These are phyloP conservation scores for Gentiana dahurica DNA, from an alignment of 257 asterid genomes.

Conservation along the genomic window DNA sequence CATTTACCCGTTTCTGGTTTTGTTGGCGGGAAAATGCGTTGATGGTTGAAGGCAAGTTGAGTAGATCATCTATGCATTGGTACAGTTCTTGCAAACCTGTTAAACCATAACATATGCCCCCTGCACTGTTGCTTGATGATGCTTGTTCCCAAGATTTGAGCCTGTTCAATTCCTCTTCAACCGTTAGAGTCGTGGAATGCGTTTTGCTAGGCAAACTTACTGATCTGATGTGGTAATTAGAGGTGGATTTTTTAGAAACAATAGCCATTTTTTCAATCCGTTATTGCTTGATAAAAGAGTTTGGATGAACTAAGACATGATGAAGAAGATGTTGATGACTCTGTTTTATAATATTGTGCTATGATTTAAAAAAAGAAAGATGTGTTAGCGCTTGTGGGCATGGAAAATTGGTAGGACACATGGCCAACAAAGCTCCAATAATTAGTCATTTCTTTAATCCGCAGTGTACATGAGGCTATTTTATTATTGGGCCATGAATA, in stretches of 20 bases:
- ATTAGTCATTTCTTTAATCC: no score
- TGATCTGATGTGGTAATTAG: slow-evolving; percentile 12
- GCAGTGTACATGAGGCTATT: no score
- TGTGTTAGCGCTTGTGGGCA: no score
- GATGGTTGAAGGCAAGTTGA: slow-evolving; percentile 17
- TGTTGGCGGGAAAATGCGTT: slow-evolving; percentile 14
- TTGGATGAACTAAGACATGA: background rate
- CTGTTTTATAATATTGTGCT: slow-evolving; percentile 3
- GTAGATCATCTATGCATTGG: slow-evolving; percentile 20
- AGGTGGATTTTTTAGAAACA: slow-evolving; percentile 14
- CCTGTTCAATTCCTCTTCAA: slow-evolving; percentile 21
- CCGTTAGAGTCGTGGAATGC: slow-evolving; percentile 20
- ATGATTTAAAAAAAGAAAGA: background rate
- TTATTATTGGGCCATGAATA: no score
- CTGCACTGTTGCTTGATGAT: slow-evolving; percentile 1
- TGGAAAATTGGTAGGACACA: no score
- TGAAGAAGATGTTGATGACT: background rate
- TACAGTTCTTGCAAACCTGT: slow-evolving; percentile 15
- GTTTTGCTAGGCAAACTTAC: slow-evolving; percentile 27
- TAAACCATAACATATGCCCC: slow-evolving; percentile 8
- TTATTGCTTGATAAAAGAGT: no score
- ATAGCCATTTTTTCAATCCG: slow-evolving; percentile 8
- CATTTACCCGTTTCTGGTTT: slow-evolving; percentile 13
- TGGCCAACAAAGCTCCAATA: no score
- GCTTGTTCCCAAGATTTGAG: slow-evolving; percentile 5